phyloP scores from a whole-genome alignment of 2,329 filamentous ascomycete species.

The Sporothrix dimorphospora region DNA sequence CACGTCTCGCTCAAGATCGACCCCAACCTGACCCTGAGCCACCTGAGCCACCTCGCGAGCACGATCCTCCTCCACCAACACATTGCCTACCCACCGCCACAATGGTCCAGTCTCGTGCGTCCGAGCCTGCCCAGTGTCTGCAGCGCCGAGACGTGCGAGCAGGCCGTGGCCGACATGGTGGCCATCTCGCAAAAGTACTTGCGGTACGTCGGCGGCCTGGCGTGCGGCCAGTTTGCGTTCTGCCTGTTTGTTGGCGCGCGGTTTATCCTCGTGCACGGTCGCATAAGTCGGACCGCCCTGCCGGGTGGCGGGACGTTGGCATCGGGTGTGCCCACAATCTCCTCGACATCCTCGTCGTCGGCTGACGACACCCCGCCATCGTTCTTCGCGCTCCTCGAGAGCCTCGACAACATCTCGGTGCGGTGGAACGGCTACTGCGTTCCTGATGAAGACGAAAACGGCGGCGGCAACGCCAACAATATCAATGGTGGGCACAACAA shows the following conservation, averaged over 20 bases:
- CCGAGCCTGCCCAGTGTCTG: slow-evolving; percentile 48
- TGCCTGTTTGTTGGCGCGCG: slow-evolving; percentile 51
- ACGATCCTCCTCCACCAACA: slow-evolving; percentile 54
- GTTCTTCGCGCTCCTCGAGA: slow-evolving; percentile 23
- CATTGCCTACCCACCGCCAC: slow-evolving; percentile 50
- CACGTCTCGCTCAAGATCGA: slow-evolving; percentile 49
- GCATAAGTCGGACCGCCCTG: slow-evolving; percentile 39
- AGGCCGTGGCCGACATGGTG: slow-evolving; percentile 50
- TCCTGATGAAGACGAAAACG: slow-evolving; percentile 3
- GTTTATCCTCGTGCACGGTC: slow-evolving; percentile 42
- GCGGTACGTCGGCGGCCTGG: slow-evolving; percentile 39
- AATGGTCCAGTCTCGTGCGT: slow-evolving; percentile 28
- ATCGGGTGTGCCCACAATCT: neutral
- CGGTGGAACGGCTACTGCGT: slow-evolving; percentile 25
- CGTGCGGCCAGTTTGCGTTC: slow-evolving; percentile 48
- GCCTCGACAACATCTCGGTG: slow-evolving; percentile 23
- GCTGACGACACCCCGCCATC: slow-evolving; percentile 38
- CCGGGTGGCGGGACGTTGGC: neutral
- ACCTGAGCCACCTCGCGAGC: slow-evolving; percentile 54
- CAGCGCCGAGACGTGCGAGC: slow-evolving; percentile 53
- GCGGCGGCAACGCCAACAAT: neutral
- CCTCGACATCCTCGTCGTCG: slow-evolving; percentile 37
- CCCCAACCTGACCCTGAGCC: slow-evolving; percentile 54
- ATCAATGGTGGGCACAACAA: neutral
- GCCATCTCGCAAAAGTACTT: slow-evolving; percentile 53